Conservation (phyloP, 139 green algal genomes). For the Chlamydomonas sp. region DNA sequence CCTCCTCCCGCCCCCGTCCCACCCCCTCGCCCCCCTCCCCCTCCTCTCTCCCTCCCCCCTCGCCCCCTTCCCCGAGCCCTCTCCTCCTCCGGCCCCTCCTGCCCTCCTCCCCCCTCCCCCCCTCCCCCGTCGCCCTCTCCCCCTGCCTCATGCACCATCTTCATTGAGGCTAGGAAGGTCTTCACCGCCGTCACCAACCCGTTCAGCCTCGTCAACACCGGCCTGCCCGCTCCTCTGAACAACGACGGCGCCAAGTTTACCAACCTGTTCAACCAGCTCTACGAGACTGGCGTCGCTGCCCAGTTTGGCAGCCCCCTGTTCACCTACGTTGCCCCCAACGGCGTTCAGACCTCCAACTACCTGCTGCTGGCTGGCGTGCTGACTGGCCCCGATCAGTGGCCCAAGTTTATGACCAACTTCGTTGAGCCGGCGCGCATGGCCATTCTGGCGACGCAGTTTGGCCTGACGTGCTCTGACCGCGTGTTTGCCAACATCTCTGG, state of each 20-base stretch:
- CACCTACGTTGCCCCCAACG: too few relatives aligned
- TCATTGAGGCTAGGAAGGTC: background rate
- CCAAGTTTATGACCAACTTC: too few relatives aligned
- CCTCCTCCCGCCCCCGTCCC: too few relatives aligned
- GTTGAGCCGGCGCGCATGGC: background rate
- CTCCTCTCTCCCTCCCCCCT: too few relatives aligned
- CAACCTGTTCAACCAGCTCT: constrained; percentile 15
- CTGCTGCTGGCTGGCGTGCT: too few relatives aligned
- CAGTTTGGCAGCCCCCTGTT: too few relatives aligned
- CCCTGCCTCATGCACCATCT: constrained; percentile 4
- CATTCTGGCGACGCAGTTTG: constrained; percentile 7
- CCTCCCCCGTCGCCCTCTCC: background rate
- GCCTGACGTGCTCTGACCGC: background rate
- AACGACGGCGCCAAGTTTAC: background rate
- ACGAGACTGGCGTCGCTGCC: too few relatives aligned
- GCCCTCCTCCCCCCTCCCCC: background rate
- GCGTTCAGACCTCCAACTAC: too few relatives aligned
- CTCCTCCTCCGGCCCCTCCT: background rate
- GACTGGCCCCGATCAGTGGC: too few relatives aligned
- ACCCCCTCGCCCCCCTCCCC: too few relatives aligned
- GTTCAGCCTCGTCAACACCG: constrained; percentile 1
- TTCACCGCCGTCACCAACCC: background rate
- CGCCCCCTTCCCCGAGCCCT: too few relatives aligned
- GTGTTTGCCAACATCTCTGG: constrained; percentile 5
- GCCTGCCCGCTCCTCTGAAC: background rate